phyloP scores from a whole-genome alignment of 2,329 filamentous ascomycete species.

The Madurella mycetomatis region DNA sequence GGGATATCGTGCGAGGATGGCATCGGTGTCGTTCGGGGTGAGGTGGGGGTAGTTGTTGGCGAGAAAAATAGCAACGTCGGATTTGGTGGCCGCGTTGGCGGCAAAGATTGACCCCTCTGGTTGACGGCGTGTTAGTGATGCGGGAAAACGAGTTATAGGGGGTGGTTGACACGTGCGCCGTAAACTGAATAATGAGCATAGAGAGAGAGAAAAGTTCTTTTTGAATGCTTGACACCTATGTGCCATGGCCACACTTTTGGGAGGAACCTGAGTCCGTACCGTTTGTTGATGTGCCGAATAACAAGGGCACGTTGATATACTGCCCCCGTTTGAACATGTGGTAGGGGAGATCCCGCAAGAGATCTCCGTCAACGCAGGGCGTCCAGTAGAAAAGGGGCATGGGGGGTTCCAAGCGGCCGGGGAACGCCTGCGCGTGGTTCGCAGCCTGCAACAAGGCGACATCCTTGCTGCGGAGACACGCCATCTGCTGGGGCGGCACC shows the following conservation, averaged over 20 bases:
- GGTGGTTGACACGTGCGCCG: too few species aligned
- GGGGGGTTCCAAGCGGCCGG: constrained; percentile 30
- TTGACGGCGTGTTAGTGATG: not conserved
- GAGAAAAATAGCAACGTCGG: constrained; percentile 39
- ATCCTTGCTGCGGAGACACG: constrained; percentile 39
- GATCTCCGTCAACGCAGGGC: constrained; percentile 45
- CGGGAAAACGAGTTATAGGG: too few species aligned
- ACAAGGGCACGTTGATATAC: constrained; percentile 42
- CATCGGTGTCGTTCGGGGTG: constrained; percentile 31
- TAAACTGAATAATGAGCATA: too few species aligned
- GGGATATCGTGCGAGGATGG: constrained; percentile 39
- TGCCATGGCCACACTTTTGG: constrained; percentile 3
- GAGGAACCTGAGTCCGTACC: constrained; percentile 29
- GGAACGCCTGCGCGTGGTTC: constrained; percentile 40
- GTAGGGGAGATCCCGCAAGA: constrained; percentile 41
- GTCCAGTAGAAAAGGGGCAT: constrained; percentile 47
- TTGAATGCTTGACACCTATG: not conserved
- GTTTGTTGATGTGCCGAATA: constrained; percentile 43
- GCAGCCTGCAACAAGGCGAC: constrained; percentile 36
- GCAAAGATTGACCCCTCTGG: constrained; percentile 46
- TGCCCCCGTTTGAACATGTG: constrained; percentile 36
- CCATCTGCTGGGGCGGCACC: constrained; percentile 30
- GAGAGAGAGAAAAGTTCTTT: too few species aligned
- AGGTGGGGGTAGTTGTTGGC: constrained; percentile 45
- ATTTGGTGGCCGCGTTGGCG: constrained; percentile 32